Evolutionary conservation across 1,284 basidiomycete species (phyloP).

Genomic region (Apiotrichum brassicae): DNA sequence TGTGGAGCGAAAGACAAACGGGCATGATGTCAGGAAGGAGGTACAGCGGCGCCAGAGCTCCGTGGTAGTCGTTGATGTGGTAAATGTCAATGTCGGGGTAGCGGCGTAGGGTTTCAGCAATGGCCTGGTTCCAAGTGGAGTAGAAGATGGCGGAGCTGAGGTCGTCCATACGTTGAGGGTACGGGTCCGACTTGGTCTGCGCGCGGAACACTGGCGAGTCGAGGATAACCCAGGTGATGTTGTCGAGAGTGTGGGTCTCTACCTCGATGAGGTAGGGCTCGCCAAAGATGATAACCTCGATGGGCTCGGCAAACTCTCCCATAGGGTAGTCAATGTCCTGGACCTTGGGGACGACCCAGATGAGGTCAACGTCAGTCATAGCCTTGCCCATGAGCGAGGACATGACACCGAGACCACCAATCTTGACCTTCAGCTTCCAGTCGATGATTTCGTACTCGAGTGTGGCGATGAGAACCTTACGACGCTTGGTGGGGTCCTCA

Average conservation of each 20-base stretch:
- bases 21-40: constrained; percentile 82
- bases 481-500: constrained; percentile 76
- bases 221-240: constrained; percentile 86
- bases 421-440: constrained; percentile 95
- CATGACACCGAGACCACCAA: constrained; percentile 93
- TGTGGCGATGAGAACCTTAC: constrained; percentile 82
- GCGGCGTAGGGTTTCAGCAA: constrained; percentile 77
- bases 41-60: constrained; percentile 80
- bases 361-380: constrained; percentile 87
- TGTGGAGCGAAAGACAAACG: constrained; percentile 85
- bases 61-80: constrained; percentile 71
- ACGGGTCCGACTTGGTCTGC: constrained; percentile 87
- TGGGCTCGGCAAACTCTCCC: constrained; percentile 82
- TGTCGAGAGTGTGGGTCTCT: constrained; percentile 82
- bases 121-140: constrained; percentile 93
- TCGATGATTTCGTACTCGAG: constrained; percentile 92
- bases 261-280: constrained; percentile 91
- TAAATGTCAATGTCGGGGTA: constrained; percentile 75
- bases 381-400: constrained; percentile 92
- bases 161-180: constrained; percentile 92
- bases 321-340: constrained; percentile 84
- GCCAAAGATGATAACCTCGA: constrained; percentile 91
- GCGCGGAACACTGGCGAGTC: constrained; percentile 92
- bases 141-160: constrained; percentile 91
- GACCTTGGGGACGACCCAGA: constrained; percentile 90